These are phyloP conservation scores for Mycena amicta DNA, from an alignment of 768 basidiomycete genomes.

Conservation along the genomic window DNA sequence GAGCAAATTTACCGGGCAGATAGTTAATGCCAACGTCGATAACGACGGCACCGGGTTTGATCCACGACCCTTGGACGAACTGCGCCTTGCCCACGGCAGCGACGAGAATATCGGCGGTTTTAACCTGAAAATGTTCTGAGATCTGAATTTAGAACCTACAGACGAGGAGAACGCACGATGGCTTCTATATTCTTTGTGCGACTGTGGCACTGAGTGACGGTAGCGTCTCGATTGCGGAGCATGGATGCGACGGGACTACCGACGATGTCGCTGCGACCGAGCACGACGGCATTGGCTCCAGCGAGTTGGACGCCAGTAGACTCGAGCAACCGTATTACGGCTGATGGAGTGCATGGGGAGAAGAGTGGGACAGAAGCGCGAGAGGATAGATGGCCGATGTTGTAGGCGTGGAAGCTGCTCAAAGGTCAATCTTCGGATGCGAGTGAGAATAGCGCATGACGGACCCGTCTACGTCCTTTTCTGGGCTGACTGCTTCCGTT, in stretches of 20 bases:
- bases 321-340: constrained; percentile 88
- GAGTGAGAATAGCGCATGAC: constrained; percentile 24
- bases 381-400: constrained; percentile 93
- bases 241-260: constrained; percentile 93
- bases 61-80: constrained; percentile 90
- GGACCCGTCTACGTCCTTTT: constrained; percentile 97
- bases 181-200: constrained; percentile 79
- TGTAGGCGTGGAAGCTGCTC: constrained; percentile 93
- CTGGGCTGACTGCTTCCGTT: constrained; percentile 91
- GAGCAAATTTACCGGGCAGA: constrained; percentile 75
- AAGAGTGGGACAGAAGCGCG: constrained; percentile 89
- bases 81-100: constrained; percentile 94
- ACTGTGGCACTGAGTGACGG: constrained; percentile 97
- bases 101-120: constrained; percentile 88
- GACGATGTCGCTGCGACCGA: constrained; percentile 97
- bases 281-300: constrained; percentile 86
- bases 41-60: constrained; percentile 93
- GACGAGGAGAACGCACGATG: constrained; percentile 54
- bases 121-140: constrained; percentile 53
- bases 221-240: constrained; percentile 88
- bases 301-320: constrained; percentile 76
- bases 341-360: constrained; percentile 93
- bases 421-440: constrained; percentile 1
- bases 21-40: constrained; percentile 99
- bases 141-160: no score